These are phyloP conservation scores for Seiridium unicorne DNA, from an alignment of 2,329 filamentous ascomycete genomes.

Conservation along the genomic window DNA sequence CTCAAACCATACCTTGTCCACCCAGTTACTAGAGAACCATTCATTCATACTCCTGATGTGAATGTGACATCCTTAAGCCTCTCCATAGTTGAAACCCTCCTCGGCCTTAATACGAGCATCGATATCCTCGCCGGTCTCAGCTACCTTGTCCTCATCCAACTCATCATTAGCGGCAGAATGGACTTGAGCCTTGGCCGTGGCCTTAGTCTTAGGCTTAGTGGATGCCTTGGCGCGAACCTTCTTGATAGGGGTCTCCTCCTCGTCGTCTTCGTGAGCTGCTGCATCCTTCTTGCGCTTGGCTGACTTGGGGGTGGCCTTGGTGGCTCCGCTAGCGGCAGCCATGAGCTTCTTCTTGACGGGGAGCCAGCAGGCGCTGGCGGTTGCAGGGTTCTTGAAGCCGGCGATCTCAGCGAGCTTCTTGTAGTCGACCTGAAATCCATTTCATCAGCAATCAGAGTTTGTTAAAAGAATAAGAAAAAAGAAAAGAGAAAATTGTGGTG, in stretches of 20 bases:
- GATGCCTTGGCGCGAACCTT: background rate
- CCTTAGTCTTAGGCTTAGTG: background rate
- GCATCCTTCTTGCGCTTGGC: background rate
- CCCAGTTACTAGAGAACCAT: background rate
- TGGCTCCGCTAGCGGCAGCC: background rate
- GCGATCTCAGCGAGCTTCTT: background rate
- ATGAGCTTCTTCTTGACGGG: conserved; percentile 9
- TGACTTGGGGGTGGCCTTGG: background rate
- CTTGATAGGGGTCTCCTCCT: background rate
- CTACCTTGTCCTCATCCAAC: background rate
- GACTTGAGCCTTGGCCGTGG: background rate
- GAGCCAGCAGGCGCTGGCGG: conserved; percentile 1
- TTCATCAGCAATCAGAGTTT: background rate
- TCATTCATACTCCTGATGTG: background rate
- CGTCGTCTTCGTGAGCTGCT: background rate
- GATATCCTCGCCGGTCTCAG: background rate
- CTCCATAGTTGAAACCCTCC: background rate
- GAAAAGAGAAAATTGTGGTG: background rate
- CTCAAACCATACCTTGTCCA: background rate
- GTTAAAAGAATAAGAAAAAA: background rate
- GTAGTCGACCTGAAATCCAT: background rate
- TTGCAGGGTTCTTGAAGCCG: background rate
- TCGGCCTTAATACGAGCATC: background rate
- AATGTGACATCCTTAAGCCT: background rate
- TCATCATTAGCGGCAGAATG: background rate